Evolutionary conservation across 768 basidiomycete genomes (phyloP).

Genomic region (Pholiota microspora): DNA sequence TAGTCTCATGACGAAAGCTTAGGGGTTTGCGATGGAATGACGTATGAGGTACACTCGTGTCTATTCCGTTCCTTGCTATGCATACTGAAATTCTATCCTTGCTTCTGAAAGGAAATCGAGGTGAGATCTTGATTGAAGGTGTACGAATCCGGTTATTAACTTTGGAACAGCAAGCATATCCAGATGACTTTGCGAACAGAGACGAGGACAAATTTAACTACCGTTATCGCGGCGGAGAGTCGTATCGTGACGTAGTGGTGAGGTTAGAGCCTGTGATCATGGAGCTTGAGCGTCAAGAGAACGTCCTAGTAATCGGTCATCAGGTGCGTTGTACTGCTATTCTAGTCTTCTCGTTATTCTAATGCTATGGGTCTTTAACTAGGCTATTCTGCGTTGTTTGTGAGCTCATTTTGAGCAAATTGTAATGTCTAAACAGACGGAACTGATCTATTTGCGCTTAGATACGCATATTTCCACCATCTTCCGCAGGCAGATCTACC

Average conservation of each 20-base stretch:
- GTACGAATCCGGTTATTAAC: slow-evolving; percentile 4
- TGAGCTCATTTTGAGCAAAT: too few species aligned
- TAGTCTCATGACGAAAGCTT: neutral
- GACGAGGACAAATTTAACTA: slow-evolving; percentile 99
- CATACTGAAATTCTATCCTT: neutral
- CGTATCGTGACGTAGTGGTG: slow-evolving; percentile 95
- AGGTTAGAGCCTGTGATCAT: slow-evolving; percentile 98
- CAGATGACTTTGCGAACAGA: slow-evolving; percentile 96
- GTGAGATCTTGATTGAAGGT: slow-evolving; percentile 34
- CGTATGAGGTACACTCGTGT: slow-evolving; percentile 62
- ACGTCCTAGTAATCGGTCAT: slow-evolving; percentile 95
- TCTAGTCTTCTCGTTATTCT: neutral
- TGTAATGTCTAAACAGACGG: neutral
- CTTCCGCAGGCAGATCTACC: slow-evolving; percentile 91
- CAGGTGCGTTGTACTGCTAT: slow-evolving; percentile 51
- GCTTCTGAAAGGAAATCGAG: slow-evolving; percentile 72
- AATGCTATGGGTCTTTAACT: slow-evolving; percentile 1
- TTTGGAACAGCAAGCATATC: slow-evolving; percentile 76
- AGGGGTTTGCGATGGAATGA: slow-evolving; percentile 99
- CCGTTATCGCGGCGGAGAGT: slow-evolving; percentile 95
- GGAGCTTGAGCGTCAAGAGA: slow-evolving; percentile 97
- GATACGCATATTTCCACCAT: slow-evolving; percentile 97
- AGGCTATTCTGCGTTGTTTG: slow-evolving; percentile 81
- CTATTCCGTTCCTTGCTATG: neutral
- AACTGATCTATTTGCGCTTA: slow-evolving; percentile 30